Evolutionary conservation across 345 rosid genomes (phyloP).

Genomic region (Diplotaxis tenuifolia): DNA sequence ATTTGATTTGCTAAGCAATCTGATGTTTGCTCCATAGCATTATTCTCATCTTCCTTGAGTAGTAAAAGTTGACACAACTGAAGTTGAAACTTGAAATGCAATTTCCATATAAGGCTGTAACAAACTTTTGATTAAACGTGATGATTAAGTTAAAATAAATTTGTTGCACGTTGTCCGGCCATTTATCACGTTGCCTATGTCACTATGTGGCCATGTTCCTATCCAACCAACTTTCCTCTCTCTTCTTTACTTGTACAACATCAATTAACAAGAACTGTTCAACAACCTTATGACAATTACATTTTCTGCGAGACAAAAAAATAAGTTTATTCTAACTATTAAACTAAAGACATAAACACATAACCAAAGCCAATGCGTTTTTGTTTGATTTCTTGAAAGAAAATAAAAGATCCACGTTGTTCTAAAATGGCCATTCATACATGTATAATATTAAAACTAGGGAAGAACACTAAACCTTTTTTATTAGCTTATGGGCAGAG

Average conservation of each 20-base stretch:
- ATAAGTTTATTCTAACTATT: background rate
- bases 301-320: background rate
- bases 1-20: background rate
- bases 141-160: no score
- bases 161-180: conserved; percentile 38
- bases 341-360: background rate
- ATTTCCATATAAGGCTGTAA: background rate
- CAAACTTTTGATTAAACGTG: no score
- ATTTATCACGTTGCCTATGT: conserved; percentile 11
- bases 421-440: background rate
- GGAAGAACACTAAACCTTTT: background rate
- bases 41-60: conserved; percentile 5
- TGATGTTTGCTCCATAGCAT: background rate
- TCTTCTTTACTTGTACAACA: background rate
- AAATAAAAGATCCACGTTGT: background rate
- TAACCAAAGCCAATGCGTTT: background rate
- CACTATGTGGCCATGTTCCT: no score
- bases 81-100: background rate
- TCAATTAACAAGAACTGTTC: background rate
- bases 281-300: background rate
- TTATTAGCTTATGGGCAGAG: no score
- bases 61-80: background rate
- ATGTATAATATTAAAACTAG: background rate
- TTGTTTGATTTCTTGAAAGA: background rate
- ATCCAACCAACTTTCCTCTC: background rate